Evolutionary conservation across 1,139 yeast species (phyloP), one percentile per base, ranked within the genome.

Genomic region (Waltiozyma sp.): DNA sequence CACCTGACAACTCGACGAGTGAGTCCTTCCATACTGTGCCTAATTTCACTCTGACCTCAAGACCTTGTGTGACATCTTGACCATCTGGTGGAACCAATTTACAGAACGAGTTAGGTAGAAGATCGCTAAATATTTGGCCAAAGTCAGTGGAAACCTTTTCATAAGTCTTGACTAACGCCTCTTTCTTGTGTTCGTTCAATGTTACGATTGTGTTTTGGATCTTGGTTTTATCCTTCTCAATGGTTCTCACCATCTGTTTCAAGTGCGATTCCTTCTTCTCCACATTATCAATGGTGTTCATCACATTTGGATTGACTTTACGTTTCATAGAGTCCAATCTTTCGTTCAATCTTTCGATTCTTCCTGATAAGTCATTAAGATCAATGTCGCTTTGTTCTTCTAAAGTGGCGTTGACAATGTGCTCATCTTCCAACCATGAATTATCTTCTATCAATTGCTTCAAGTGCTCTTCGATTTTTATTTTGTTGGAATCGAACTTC

Each of bases 1-100:
- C 99, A 46, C 99, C 99, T 15, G 96, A 87, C 40, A 93, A 69
- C 63, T 93, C 99, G 4, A 89, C 93, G 50, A 93, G 72, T 55
- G 95, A 85, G 54, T 89, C 96, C 59, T 93, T 93, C 98, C 98
- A 91, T 10, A 89, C 88, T 41, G 75, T 79, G 5, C 98, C 98
- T 24, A 93, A 68, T 55, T 86, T 80, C 1, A 93, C 98, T 59
- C 81, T 84, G 31, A 93, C 94, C 58, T 87, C 96, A 28, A 93
- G 68, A 23, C 99, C 99, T 51, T 84, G 77, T 0, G 96, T 85
- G 9, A 93, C 86, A 56, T 88, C 95, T 55, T 75, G 72, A 39
- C 77, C 76, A 53, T 86, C 87, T 1, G 80, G 74, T 1, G 95
- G 89, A 2, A 82, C 95, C 49, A 93, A 71, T 61, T 88, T 88